Conservation (phyloP, 2,329 filamentous ascomycete genomes). For the Teratosphaeriaceae sp. region DNA sequence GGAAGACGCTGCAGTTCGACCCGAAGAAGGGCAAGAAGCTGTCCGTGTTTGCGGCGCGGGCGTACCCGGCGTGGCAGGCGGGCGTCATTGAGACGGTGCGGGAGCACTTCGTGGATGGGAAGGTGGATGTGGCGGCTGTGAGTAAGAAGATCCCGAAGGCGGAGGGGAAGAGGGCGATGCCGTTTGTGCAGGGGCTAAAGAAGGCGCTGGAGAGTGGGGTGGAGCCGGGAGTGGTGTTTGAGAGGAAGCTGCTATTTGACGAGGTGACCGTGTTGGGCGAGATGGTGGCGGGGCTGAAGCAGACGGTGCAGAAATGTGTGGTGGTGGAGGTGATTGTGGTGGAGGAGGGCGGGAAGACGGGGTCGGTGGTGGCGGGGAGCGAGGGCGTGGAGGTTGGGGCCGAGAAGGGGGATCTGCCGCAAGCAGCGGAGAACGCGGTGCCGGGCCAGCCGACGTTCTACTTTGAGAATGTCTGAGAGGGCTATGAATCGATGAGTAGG, state of each 20-base stretch:
- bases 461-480: slow-evolving; percentile 61
- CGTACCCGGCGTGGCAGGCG: slow-evolving; percentile 85
- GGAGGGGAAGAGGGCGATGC: slow-evolving; percentile 98
- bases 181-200: slow-evolving; percentile 86
- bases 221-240: slow-evolving; percentile 67
- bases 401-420: slow-evolving; percentile 50
- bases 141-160: slow-evolving; percentile 73
- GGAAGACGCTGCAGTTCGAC: slow-evolving; percentile 78
- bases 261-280: slow-evolving; percentile 68
- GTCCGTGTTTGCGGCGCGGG: slow-evolving; percentile 72
- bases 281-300: slow-evolving; percentile 74
- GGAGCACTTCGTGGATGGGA: slow-evolving; percentile 58
- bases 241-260: slow-evolving; percentile 80
- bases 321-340: slow-evolving; percentile 67
- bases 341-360: slow-evolving; percentile 62
- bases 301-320: slow-evolving; percentile 61
- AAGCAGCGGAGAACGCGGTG: slow-evolving; percentile 64
- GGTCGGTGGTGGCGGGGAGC: slow-evolving; percentile 48
- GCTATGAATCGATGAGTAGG: too few species aligned
- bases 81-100: slow-evolving; percentile 78
- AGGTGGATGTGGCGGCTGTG: slow-evolving; percentile 73
- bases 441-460: slow-evolving; percentile 76
- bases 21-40: slow-evolving; percentile 89
- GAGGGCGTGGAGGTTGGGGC: slow-evolving; percentile 48
- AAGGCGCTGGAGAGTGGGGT: slow-evolving; percentile 59